Percentiles rank a stretch among this genome's conserved stretches.
These are phyloP conservation scores for Myxozyma melibiosi DNA, from an alignment of 805 yeast genomes.

Conservation along the genomic window DNA sequence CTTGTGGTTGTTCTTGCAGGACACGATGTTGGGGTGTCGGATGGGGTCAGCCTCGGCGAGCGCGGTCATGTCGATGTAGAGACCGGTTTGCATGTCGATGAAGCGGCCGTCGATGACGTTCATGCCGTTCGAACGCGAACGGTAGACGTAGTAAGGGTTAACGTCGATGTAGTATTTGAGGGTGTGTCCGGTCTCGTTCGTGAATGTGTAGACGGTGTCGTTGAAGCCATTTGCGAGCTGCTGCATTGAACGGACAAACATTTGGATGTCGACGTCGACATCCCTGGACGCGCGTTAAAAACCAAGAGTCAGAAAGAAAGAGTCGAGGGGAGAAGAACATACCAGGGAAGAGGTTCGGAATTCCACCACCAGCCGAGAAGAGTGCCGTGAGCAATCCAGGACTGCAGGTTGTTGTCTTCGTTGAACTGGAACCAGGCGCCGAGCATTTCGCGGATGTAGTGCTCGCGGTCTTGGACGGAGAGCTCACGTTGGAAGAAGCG, in stretches of 20 bases:
- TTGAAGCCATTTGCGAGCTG: constrained; percentile 53
- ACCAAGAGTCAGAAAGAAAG: background rate
- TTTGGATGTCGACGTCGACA: constrained; percentile 52
- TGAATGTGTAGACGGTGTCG: constrained; percentile 44
- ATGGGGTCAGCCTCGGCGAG: constrained; percentile 40
- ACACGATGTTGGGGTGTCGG: constrained; percentile 35
- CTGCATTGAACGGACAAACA: constrained; percentile 52
- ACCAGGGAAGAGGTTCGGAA: constrained; percentile 56
- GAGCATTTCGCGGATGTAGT: constrained; percentile 51
- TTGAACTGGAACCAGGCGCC: constrained; percentile 52
- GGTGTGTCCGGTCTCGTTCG: constrained; percentile 70
- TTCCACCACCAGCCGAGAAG: constrained; percentile 55
- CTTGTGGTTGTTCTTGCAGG: constrained; percentile 61
- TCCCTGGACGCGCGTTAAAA: constrained; percentile 40
- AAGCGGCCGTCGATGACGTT: constrained; percentile 59
- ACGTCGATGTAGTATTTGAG: constrained; percentile 53
- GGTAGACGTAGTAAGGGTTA: constrained; percentile 52
- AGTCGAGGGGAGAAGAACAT: background rate
- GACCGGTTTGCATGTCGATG: constrained; percentile 61
- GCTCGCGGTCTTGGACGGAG: constrained; percentile 45
- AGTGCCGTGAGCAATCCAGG: constrained; percentile 56
- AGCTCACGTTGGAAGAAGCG: constrained; percentile 57
- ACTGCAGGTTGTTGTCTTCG: constrained; percentile 46
- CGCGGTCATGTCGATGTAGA: constrained; percentile 62
- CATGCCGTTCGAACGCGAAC: constrained; percentile 52